Conservation (phyloP, 768 basidiomycete genomes). For the Tricholoma sp. region DNA sequence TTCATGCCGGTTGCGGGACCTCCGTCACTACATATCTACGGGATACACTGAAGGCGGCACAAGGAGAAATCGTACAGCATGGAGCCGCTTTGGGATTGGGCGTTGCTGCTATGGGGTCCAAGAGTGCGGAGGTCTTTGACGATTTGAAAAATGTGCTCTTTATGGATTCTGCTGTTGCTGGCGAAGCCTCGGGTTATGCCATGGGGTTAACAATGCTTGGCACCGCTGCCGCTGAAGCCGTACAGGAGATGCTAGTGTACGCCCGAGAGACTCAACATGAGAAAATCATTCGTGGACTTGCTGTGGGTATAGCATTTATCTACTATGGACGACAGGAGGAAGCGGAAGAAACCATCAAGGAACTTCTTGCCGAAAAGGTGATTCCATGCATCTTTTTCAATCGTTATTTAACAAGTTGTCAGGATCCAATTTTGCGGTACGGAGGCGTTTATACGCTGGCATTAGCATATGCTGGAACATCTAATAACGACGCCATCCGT, state of each 20-base stretch:
- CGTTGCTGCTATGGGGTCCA: conserved; percentile 91
- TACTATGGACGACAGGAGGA: conserved; percentile 92
- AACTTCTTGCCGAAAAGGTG: conserved; percentile 84
- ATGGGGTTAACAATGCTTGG: conserved; percentile 99
- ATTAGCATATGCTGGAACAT: conserved; percentile 93
- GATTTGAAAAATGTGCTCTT: conserved; percentile 86
- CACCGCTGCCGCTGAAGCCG: conserved; percentile 72
- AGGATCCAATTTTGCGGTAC: conserved; percentile 97
- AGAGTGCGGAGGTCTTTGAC: conserved; percentile 85
- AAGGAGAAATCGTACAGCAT: conserved; percentile 90
- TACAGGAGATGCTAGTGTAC: conserved; percentile 94
- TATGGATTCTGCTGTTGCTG: conserved; percentile 92
- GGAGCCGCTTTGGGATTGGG: conserved; percentile 97
- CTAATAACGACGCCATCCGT: conserved; percentile 90
- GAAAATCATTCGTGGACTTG: conserved; percentile 96
- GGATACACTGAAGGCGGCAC: conserved; percentile 68
- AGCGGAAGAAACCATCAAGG: conserved; percentile 78
- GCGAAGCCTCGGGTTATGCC: conserved; percentile 93
- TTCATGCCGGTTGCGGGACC: conserved; percentile 87
- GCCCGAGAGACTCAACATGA: conserved; percentile 98
- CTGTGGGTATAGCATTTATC: conserved; percentile 88
- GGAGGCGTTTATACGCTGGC: conserved; percentile 97
- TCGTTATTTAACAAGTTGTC: conserved; percentile 7
- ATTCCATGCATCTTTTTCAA: not conserved
- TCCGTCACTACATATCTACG: conserved; percentile 75